phyloP scores from a whole-genome alignment of 73 alveolate species.

The Breviolum minutum region DNA sequence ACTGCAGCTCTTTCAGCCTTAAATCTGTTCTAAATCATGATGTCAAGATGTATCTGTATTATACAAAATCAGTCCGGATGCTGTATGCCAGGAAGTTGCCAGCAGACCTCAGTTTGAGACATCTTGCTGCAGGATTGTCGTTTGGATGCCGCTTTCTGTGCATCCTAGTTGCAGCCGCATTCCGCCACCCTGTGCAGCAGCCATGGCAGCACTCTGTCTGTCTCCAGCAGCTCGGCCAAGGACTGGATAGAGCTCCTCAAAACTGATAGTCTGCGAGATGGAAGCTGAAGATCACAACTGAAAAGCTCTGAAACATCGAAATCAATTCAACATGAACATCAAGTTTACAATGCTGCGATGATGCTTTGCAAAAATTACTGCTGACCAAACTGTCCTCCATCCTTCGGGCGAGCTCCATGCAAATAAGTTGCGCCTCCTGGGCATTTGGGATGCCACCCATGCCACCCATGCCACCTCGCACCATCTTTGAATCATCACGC shows the following conservation, averaged over 20 bases:
- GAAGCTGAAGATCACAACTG: neutral
- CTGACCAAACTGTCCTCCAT: constrained; percentile 42
- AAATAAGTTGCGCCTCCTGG: constrained; percentile 62
- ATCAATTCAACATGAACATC: too few relatives aligned
- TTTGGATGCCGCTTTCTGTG: neutral
- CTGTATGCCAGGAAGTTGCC: constrained; percentile 89
- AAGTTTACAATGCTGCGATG: too few relatives aligned
- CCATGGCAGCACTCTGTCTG: constrained; percentile 66
- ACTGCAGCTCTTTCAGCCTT: too few relatives aligned
- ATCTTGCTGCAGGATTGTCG: neutral
- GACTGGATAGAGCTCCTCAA: constrained; percentile 64
- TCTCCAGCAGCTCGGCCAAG: constrained; percentile 91
- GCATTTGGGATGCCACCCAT: constrained; percentile 66
- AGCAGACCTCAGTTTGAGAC: constrained; percentile 16
- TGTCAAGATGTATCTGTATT: neutral
- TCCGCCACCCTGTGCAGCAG: constrained; percentile 25
- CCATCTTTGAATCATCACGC: neutral
- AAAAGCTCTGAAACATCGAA: neutral
- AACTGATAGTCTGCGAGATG: neutral
- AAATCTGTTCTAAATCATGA: neutral
- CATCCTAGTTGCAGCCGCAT: constrained; percentile 17
- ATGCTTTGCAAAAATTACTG: neutral
- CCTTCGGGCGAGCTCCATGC: constrained; percentile 81
- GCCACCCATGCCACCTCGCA: neutral
- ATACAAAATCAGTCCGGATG: neutral